These are phyloP conservation scores for Chytriomyces confervae DNA, from an alignment of 192 early-diverging fungal genomes.

Conservation along the genomic window DNA sequence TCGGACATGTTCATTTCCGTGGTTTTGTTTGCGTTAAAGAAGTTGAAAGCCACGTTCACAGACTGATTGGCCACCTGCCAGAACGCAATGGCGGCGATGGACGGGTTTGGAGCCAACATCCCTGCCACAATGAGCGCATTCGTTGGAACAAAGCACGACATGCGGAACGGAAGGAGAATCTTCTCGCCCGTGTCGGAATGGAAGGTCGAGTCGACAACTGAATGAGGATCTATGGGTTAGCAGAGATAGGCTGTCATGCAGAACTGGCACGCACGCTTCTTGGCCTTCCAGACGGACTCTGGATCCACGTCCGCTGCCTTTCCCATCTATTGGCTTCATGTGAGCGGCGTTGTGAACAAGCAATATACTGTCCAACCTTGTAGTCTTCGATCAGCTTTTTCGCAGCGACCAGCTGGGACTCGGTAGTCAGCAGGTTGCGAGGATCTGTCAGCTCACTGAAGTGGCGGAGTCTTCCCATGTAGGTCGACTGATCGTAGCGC, in stretches of 20 bases:
- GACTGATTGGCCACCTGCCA: constrained; percentile 58
- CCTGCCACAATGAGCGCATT: constrained; percentile 82
- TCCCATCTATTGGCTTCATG: background rate
- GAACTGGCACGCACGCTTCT: constrained; percentile 58
- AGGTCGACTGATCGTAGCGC: constrained; percentile 71
- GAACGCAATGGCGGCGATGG: constrained; percentile 44
- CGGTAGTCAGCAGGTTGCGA: constrained; percentile 69
- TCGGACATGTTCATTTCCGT: constrained; percentile 74
- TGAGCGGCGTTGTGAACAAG: background rate
- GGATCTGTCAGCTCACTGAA: constrained; percentile 79
- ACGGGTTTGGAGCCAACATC: constrained; percentile 84
- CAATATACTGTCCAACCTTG: constrained; percentile 43
- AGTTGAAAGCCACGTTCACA: constrained; percentile 86
- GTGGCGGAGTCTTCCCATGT: constrained; percentile 74
- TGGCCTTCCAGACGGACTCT: constrained; percentile 73
- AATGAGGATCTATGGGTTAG: background rate
- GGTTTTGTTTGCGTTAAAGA: constrained; percentile 83
- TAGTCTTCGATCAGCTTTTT: constrained; percentile 68
- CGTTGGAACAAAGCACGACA: constrained; percentile 84
- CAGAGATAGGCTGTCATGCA: background rate
- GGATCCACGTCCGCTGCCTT: constrained; percentile 38
- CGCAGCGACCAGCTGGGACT: constrained; percentile 61
- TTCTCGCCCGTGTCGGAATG: constrained; percentile 84
- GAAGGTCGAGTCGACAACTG: constrained; percentile 76
- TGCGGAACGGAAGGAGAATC: constrained; percentile 79